Percentiles rank a stretch among this genome's conserved stretches.
Evolutionary conservation across 768 basidiomycete species (phyloP).

Genomic region (Pisolithus albus): DNA sequence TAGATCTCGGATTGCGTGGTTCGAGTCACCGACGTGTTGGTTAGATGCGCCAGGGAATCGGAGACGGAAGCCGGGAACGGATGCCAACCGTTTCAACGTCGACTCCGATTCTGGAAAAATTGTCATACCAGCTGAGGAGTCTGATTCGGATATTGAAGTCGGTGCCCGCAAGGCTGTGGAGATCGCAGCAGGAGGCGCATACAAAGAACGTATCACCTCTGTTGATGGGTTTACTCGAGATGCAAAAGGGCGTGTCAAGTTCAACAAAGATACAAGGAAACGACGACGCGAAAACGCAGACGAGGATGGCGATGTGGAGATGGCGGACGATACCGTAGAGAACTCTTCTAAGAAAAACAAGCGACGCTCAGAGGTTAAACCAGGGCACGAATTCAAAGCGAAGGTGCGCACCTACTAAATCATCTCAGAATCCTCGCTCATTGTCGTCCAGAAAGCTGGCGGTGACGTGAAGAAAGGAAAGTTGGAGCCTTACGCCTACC

Average conservation of each 20-base stretch:
- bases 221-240: conserved; percentile 88
- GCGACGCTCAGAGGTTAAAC: conserved; percentile 47
- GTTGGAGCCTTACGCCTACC: conserved; percentile 88
- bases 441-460: conserved; percentile 70
- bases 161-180: conserved; percentile 38
- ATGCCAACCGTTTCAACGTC: conserved; percentile 79
- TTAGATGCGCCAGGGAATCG: conserved; percentile 42
- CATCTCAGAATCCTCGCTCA: conserved; percentile 2
- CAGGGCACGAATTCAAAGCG: conserved; percentile 90
- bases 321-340: conserved; percentile 59
- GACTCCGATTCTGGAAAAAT: conserved; percentile 80
- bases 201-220: conserved; percentile 75
- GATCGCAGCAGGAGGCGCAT: conserved; percentile 66
- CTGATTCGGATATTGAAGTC: conserved; percentile 40
- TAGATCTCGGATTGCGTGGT: not conserved
- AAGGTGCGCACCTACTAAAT: conserved; percentile 52
- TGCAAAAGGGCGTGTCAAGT: conserved; percentile 78
- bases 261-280: conserved; percentile 97
- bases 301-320: conserved; percentile 59
- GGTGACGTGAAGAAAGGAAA: conserved; percentile 88
- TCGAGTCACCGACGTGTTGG: conserved; percentile 4
- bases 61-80: conserved; percentile 76
- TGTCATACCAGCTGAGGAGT: conserved; percentile 58
- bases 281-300: conserved; percentile 66
- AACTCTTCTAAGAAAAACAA: conserved; percentile 39